Conservation (phyloP, 805 yeast species). For the Metschnikowia gruessii region DNA sequence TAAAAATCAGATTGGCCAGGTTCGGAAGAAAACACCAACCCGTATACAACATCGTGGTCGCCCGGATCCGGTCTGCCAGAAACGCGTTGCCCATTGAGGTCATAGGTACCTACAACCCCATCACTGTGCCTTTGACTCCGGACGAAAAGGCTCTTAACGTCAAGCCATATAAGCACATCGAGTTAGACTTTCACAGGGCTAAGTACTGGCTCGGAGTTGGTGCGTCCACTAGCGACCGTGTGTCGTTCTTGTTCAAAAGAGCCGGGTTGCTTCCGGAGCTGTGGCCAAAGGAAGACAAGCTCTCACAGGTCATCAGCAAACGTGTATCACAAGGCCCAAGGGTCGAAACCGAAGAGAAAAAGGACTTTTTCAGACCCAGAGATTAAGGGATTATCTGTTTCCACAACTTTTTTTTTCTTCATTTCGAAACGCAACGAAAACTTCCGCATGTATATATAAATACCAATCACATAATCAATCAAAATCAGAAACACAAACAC, state of each 20-base stretch:
- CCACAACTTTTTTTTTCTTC: neutral
- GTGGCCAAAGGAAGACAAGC: slow-evolving; percentile 53
- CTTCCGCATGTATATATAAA: slow-evolving; percentile 6
- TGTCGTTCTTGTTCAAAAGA: slow-evolving; percentile 69
- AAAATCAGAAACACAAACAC: neutral
- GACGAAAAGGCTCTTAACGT: slow-evolving; percentile 55
- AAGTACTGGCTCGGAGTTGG: slow-evolving; percentile 98
- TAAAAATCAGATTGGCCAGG: slow-evolving; percentile 86
- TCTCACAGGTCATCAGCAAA: slow-evolving; percentile 27
- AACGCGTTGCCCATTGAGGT: slow-evolving; percentile 92
- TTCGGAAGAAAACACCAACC: slow-evolving; percentile 91
- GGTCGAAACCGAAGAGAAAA: slow-evolving; percentile 32
- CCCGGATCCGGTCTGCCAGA: slow-evolving; percentile 72
- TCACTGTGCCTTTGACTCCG: slow-evolving; percentile 64
- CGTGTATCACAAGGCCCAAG: slow-evolving; percentile 28
- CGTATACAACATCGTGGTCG: slow-evolving; percentile 86
- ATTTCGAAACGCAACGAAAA: slow-evolving; percentile 3
- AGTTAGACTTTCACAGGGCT: slow-evolving; percentile 81
- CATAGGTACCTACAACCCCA: slow-evolving; percentile 88
- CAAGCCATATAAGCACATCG: slow-evolving; percentile 70
- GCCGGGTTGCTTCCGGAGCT: slow-evolving; percentile 64
- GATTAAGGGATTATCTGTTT: slow-evolving; percentile 9
- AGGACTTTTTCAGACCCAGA: slow-evolving; percentile 34
- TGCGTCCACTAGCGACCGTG: slow-evolving; percentile 88
- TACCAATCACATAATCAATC: slow-evolving; percentile 8